Evolutionary conservation across 2,329 filamentous ascomycete species (phyloP).

Genomic region (Samsoniella hepiali): DNA sequence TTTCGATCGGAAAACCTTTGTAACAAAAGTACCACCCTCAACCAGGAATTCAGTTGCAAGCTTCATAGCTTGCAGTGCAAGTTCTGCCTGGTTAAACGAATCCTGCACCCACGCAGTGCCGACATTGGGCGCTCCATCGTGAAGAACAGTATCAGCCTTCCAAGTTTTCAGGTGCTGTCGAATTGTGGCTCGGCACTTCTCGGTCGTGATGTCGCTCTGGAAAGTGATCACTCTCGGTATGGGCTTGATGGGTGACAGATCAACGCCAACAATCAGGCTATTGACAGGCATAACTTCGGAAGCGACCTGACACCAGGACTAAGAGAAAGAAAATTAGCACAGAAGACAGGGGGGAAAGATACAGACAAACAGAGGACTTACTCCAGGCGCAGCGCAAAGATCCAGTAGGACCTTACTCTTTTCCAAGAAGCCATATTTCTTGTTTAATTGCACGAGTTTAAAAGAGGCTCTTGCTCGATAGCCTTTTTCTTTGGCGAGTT

Average conservation of each 20-base stretch:
- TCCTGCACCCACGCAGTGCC: constrained; percentile 98
- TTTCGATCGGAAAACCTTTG: constrained; percentile 95
- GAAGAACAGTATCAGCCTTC: constrained; percentile 93
- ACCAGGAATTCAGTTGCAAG: constrained; percentile 89
- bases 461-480: constrained; percentile 95
- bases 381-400: constrained; percentile 93
- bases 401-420: constrained; percentile 95
- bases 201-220: constrained; percentile 96
- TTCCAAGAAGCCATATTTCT: constrained; percentile 97
- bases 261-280: constrained; percentile 90
- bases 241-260: constrained; percentile 91
- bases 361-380: constrained; percentile 43
- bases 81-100: constrained; percentile 94
- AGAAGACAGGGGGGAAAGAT: too few species aligned
- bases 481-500: constrained; percentile 96
- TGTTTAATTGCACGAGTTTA: constrained; percentile 97
- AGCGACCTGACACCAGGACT: constrained; percentile 96
- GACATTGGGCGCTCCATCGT: constrained; percentile 96
- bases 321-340: constrained; percentile 6
- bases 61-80: constrained; percentile 86
- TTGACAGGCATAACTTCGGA: constrained; percentile 90
- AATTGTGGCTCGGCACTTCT: constrained; percentile 90
- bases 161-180: constrained; percentile 87
- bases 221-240: constrained; percentile 94
- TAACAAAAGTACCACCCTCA: constrained; percentile 90